A percentile compares a stretch with the other conserved stretches of the same genome.
Evolutionary conservation across 192 early-diverging fungal species (phyloP).

Genomic region (Kappamyces sp.): DNA sequence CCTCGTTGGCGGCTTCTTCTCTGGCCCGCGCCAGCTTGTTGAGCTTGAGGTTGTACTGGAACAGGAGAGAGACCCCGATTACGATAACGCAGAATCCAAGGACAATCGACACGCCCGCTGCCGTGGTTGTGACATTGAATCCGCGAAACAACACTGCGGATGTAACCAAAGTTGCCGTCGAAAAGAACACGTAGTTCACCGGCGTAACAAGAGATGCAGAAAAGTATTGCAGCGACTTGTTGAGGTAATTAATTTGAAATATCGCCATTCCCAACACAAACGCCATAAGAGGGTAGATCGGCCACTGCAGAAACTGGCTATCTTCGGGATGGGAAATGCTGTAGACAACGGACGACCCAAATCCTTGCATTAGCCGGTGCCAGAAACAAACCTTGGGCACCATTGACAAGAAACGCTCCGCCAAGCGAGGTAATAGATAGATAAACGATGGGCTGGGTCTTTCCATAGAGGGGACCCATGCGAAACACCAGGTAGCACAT

Average conservation of each 20-base stretch:
- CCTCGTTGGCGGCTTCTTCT: too few relatives aligned
- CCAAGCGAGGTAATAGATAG: constrained; percentile 52
- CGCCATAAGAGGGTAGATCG: constrained; percentile 52
- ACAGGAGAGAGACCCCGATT: constrained; percentile 43
- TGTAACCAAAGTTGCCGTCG: constrained; percentile 56
- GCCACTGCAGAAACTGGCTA: constrained; percentile 64
- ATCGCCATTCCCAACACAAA: constrained; percentile 49
- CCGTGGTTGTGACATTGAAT: constrained; percentile 34
- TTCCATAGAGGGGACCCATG: constrained; percentile 53
- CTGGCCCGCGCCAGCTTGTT: constrained; percentile 15
- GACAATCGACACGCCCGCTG: constrained; percentile 24
- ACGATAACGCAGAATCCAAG: constrained; percentile 48
- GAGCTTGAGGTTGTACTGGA: constrained; percentile 32
- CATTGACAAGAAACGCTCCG: constrained; percentile 60
- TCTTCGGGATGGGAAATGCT: constrained; percentile 36
- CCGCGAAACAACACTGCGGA: constrained; percentile 61
- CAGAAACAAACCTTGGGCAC: constrained; percentile 44
- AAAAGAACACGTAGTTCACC: constrained; percentile 70
- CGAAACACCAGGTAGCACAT: constrained; percentile 46
- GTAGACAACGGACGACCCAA: constrained; percentile 61
- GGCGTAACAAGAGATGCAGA: constrained; percentile 69
- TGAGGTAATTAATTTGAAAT: constrained; percentile 64
- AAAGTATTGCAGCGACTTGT: constrained; percentile 65
- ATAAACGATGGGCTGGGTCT: constrained; percentile 47
- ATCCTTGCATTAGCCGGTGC: constrained; percentile 25